phyloP scores from a whole-genome alignment of 2,329 filamentous ascomycete species.

The Boeremia lycopersici region DNA sequence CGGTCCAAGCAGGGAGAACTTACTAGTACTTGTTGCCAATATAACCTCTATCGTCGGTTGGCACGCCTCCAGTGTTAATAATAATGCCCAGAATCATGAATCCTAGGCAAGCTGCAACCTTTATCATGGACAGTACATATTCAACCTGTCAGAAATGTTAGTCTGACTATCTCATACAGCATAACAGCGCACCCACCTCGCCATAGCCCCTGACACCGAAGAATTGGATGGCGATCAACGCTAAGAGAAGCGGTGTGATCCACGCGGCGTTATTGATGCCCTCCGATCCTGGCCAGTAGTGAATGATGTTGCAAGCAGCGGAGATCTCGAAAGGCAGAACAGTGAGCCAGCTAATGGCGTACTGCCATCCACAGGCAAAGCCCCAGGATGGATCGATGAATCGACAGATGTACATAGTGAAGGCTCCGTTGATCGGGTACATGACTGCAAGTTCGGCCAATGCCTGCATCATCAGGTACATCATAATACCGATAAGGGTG shows the following conservation, averaged over 20 bases:
- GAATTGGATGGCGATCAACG: conserved; percentile 36
- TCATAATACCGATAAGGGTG: conserved; percentile 9
- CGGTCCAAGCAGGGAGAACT: conserved; percentile 5
- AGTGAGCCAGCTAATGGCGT: conserved; percentile 40
- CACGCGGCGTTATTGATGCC: conserved; percentile 25
- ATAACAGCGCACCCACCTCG: conserved; percentile 38
- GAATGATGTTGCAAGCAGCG: conserved; percentile 42
- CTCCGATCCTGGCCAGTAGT: conserved; percentile 30
- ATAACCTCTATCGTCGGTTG: conserved; percentile 60
- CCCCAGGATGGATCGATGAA: conserved; percentile 52
- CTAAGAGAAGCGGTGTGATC: conserved; percentile 40
- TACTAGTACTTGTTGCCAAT: conserved; percentile 66
- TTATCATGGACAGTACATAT: conserved; percentile 63
- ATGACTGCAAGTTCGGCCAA: conserved; percentile 50
- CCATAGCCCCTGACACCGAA: conserved; percentile 45
- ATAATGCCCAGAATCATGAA: conserved; percentile 70
- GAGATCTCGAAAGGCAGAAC: conserved; percentile 44
- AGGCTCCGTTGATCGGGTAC: conserved; percentile 51
- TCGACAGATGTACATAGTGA: conserved; percentile 49
- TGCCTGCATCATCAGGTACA: conserved; percentile 45
- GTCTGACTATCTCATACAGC: not conserved
- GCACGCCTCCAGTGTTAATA: conserved; percentile 64
- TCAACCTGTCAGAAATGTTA: conserved; percentile 44
- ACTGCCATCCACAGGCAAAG: conserved; percentile 45
- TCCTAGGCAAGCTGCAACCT: conserved; percentile 63